Evolutionary conservation across 2,329 filamentous ascomycete genomes (phyloP), one percentile per base, ranked within the genome.

Genomic region (Microsporum ferrugineum): DNA sequence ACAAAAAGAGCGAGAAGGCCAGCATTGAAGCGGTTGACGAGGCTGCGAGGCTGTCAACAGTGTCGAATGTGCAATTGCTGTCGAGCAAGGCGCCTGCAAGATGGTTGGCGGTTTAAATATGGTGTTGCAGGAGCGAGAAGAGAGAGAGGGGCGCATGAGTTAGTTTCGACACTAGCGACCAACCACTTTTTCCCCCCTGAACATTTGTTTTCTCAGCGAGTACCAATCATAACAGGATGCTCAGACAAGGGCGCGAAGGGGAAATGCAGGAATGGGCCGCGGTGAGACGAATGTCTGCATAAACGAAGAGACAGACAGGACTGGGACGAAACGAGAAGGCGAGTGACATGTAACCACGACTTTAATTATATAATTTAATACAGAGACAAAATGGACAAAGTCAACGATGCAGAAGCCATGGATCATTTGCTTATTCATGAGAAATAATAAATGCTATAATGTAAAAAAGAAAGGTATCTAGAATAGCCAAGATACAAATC

Each of bases 401-500:
- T 27, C 43, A 47, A 47, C 43, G n/a, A 12, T 17, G 17, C 43
- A 8, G 43, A 55, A 34, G 23, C 23, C 29, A 55, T 55, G 33
- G 36, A 55, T 12, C 8, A n/a, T 29, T 23, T 51, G 17, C 6
- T n/a, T 2, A 34, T 34, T 14, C 31, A 36, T 55, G n/a, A 36
- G 31, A 55, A 51, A 29, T 2, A 51, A 51, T 51, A 5, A 27
- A 51, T n/a, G 39, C 23, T 27, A 33, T 7, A 12, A 12, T 12
- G 45, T 31, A 31, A 31, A 29, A 5, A 57, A 38, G 10, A 51
- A 7, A 39, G 23, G 29, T 27, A 29, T 69, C 51, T 80, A 86
- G 68, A 86, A 84, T 65, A 87, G 70, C 84, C 84, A 86, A 4
- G 82, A 72, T 23, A 86, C 69, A 68, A 83, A 86, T 1, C 67